phyloP scores from a whole-genome alignment of 176 grass and related monocot genomes.

The Bonia amplexicaulis region DNA sequence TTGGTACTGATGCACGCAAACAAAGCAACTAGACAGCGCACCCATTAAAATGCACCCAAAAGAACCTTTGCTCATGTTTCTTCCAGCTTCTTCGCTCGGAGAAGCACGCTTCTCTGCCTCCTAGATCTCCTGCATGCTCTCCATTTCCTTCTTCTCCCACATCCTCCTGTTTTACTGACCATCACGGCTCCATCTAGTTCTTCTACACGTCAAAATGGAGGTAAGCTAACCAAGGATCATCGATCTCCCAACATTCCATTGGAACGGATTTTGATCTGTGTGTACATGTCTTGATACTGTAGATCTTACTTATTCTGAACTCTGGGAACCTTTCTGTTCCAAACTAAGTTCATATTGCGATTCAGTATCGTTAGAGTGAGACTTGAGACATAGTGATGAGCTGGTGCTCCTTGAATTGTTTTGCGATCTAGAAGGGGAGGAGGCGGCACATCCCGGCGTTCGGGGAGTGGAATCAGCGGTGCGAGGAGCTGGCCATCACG shows the following conservation, averaged over 20 bases:
- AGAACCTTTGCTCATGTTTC: neutral
- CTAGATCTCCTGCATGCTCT: neutral
- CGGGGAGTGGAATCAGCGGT: constrained; percentile 54
- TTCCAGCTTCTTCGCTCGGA: neutral
- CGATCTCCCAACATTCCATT: neutral
- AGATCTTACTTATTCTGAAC: neutral
- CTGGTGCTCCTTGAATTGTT: neutral
- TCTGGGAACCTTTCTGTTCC: neutral
- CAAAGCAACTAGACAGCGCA: neutral
- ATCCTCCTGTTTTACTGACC: neutral
- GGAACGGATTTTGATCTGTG: neutral
- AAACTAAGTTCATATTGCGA: neutral
- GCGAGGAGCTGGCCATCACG: constrained; percentile 39
- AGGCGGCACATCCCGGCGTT: constrained; percentile 40
- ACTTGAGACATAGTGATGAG: neutral
- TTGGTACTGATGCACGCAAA: constrained; percentile 1
- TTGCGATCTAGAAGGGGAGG: constrained; percentile 23
- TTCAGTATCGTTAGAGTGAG: neutral
- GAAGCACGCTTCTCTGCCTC: neutral
- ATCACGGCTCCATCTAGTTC: neutral
- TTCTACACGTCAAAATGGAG: constrained; percentile 14
- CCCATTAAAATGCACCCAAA: constrained; percentile 20
- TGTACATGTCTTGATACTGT: neutral
- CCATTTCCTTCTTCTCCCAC: neutral
- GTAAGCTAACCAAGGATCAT: neutral